Evolutionary conservation across 2,329 filamentous ascomycete species (phyloP), one percentile per base, ranked within the genome.

Genomic region (Phyllachora maydis): DNA sequence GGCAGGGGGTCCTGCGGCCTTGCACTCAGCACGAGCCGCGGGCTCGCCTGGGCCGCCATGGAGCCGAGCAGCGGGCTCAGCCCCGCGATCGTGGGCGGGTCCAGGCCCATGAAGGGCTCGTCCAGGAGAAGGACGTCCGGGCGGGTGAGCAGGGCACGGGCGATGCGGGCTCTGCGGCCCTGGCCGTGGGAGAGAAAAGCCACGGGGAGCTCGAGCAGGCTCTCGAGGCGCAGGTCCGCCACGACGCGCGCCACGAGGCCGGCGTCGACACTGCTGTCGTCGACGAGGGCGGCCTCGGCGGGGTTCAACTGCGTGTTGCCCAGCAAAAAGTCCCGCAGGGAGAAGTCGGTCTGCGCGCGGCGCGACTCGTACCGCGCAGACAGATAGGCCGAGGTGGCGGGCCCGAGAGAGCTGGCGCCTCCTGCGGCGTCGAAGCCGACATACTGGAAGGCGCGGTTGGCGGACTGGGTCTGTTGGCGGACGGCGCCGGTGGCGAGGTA

Each of bases 21-120:
- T 8, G 85, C 58, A 20, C 72, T 74, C 18, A 95, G 49, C 3
- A 95, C 54, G 13, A 95, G 52, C 16, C 79, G 60, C 1, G 82
- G 83, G 5, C 55, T 58, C 9, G 63, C 63, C 23, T 58, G 60
- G 28, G 64, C 56, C 0, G 81, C 76, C 26, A 93, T 49, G 0
- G 57, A 56, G 32, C 66, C 52, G 12, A 93, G 52, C 22, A 95
- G 54, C 1, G 60, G 57, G 19, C 76, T 85, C 34, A 95, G 50
- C 2, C 64, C 63, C 8, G 62, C 56, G 8, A 78, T 64, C 0
- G 82, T 90, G 5, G 71, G 72, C 9, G 85, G 88, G 45, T 95
- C 88, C 10, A 98, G 56, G 0, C 88, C 85, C 77, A 93, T 91
- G 40, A 93, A 93, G 1, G 88, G 85, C 37, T 92, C 85, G 47